These are phyloP conservation scores for Coprinopsis cinerea DNA, from an alignment of 768 basidiomycete species.

Conservation along the genomic window DNA sequence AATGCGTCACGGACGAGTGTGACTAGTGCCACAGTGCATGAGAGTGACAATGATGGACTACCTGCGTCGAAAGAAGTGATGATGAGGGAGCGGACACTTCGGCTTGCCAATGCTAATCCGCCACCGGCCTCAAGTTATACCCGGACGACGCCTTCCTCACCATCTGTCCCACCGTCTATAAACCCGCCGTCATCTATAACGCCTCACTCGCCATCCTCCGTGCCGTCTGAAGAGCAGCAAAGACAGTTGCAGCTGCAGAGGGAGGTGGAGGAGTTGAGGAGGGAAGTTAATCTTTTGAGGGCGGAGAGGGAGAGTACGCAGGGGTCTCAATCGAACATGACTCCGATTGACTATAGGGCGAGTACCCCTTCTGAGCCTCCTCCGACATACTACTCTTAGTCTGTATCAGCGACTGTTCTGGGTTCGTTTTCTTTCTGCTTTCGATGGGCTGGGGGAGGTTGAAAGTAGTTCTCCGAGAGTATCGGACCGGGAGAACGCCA, in stretches of 20 bases:
- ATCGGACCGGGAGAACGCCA: no score
- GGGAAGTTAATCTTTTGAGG: background rate
- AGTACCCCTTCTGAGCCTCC: background rate
- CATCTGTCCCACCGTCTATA: background rate
- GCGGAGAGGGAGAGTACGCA: background rate
- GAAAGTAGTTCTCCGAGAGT: no score
- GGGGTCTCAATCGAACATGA: background rate
- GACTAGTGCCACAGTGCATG: no score
- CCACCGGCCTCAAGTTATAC: background rate
- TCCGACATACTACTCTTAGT: background rate
- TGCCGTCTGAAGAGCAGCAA: background rate
- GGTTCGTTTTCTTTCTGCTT: no score
- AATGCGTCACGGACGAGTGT: background rate
- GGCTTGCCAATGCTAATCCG: background rate
- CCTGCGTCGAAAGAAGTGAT: background rate
- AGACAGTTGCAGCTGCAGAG: background rate
- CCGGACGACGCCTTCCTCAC: background rate
- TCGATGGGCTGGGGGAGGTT: no score
- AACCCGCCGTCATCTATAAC: background rate
- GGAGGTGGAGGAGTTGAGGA: slow-evolving; percentile 3
- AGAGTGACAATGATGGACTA: no score
- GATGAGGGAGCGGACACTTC: background rate
- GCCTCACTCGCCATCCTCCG: background rate
- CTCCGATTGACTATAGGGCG: background rate
- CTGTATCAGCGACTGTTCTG: no score